These are phyloP conservation scores for Alternaria incomplexa DNA, from an alignment of 2,329 filamentous ascomycete species.

Conservation along the genomic window DNA sequence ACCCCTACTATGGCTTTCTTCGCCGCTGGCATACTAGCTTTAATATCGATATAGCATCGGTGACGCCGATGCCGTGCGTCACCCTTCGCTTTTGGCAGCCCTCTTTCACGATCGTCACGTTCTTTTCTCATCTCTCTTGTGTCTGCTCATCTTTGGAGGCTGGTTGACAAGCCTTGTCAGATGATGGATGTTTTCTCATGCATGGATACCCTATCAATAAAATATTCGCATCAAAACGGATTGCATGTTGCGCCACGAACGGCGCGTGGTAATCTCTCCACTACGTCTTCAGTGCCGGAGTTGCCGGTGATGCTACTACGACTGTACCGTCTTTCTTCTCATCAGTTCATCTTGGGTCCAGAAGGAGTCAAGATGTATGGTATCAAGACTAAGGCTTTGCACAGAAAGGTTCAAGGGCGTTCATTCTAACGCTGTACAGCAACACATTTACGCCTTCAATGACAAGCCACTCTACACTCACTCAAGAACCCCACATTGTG, in stretches of 20 bases:
- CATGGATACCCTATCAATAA: conserved; percentile 44
- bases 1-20: conserved; percentile 17
- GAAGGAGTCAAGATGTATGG: conserved; percentile 4
- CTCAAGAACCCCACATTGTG: not conserved
- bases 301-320: conserved; percentile 9
- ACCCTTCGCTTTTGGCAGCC: conserved; percentile 16
- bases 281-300: conserved; percentile 9
- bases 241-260: conserved; percentile 9
- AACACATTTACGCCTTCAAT: not conserved
- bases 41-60: conserved; percentile 35
- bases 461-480: conserved; percentile 3
- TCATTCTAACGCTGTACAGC: not conserved
- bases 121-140: conserved; percentile 19
- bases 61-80: conserved; percentile 25
- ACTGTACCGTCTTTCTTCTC: conserved; percentile 2
- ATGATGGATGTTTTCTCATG: conserved; percentile 35
- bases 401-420: conserved; percentile 9
- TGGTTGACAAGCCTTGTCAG: conserved; percentile 23
- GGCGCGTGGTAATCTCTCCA: conserved; percentile 8
- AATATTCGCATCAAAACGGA: conserved; percentile 17
- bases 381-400: conserved; percentile 7
- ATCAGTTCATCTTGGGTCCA: not conserved
- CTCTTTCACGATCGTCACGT: conserved; percentile 28
- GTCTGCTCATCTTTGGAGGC: conserved; percentile 6
- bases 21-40: conserved; percentile 25